Conservation (phyloP, 345 rosid genomes). For the Raphanus sativus region DNA sequence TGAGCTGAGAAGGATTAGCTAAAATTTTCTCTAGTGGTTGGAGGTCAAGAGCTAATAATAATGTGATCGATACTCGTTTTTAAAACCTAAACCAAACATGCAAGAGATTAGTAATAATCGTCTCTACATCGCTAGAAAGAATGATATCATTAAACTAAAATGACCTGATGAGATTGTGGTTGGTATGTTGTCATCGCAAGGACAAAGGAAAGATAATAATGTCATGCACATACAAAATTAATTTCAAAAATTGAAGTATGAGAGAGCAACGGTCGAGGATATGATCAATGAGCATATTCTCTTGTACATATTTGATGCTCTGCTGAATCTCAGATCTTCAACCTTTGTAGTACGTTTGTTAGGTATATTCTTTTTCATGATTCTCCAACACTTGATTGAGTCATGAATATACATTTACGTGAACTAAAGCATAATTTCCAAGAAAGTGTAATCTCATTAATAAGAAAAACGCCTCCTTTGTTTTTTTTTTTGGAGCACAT, state of each 20-base stretch:
- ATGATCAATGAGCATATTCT: conserved; percentile 35
- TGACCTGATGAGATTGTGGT: background rate
- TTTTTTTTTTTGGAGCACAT: no score
- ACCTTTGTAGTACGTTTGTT: background rate
- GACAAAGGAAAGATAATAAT: background rate
- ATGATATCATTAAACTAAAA: background rate
- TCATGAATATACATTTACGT: background rate
- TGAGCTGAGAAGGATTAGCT: background rate
- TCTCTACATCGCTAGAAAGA: background rate
- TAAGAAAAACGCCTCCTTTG: background rate
- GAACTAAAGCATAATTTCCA: conserved; percentile 8
- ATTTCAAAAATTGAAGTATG: background rate
- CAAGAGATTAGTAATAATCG: background rate
- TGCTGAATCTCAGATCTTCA: conserved; percentile 16
- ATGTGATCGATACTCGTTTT: background rate
- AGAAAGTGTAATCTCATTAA: background rate
- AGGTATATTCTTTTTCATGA: conserved; percentile 31
- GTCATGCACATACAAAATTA: background rate
- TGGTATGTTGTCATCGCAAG: background rate
- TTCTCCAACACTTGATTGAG: conserved; percentile 14
- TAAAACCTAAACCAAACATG: conserved; percentile 8
- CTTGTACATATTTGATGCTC: conserved; percentile 28
- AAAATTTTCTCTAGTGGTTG: background rate
- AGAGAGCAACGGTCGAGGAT: background rate
- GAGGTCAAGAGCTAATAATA: background rate